These are phyloP conservation scores for Mycena rosella DNA, from an alignment of 768 basidiomycete species.

Conservation along the genomic window DNA sequence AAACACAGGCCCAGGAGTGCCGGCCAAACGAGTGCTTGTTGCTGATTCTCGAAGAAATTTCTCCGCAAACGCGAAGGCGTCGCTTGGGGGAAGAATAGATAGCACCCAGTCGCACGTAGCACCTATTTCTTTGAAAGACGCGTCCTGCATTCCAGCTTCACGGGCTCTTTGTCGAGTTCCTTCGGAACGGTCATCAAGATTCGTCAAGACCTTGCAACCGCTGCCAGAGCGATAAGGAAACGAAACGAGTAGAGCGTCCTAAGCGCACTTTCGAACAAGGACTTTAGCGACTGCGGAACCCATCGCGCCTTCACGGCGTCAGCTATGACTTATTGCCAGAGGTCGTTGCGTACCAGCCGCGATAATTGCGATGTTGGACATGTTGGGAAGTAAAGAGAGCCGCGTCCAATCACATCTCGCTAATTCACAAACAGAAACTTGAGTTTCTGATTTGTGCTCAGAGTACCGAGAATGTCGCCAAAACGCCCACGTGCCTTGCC, in stretches of 20 bases:
- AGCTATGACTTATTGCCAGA: background rate
- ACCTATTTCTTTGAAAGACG: conserved; percentile 46
- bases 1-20: conserved; percentile 50
- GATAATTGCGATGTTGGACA: conserved; percentile 27
- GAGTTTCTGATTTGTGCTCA: too few species aligned
- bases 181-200: conserved; percentile 65
- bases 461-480: too few species aligned
- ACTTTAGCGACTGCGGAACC: conserved; percentile 66
- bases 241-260: background rate
- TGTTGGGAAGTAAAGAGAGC: background rate
- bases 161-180: conserved; percentile 61
- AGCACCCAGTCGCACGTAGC: conserved; percentile 59
- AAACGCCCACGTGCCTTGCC: too few species aligned
- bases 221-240: conserved; percentile 39
- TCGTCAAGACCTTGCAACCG: conserved; percentile 66
- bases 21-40: conserved; percentile 25
- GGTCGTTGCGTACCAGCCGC: conserved; percentile 17
- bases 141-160: conserved; percentile 63
- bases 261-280: conserved; percentile 45
- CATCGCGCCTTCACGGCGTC: conserved; percentile 59
- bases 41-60: conserved; percentile 49
- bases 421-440: too few species aligned
- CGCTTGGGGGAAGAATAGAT: conserved; percentile 70
- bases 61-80: conserved; percentile 61
- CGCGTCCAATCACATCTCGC: too few species aligned